Conservation (phyloP, 1,139 yeast genomes). For the Suhomyces bribrorum region DNA sequence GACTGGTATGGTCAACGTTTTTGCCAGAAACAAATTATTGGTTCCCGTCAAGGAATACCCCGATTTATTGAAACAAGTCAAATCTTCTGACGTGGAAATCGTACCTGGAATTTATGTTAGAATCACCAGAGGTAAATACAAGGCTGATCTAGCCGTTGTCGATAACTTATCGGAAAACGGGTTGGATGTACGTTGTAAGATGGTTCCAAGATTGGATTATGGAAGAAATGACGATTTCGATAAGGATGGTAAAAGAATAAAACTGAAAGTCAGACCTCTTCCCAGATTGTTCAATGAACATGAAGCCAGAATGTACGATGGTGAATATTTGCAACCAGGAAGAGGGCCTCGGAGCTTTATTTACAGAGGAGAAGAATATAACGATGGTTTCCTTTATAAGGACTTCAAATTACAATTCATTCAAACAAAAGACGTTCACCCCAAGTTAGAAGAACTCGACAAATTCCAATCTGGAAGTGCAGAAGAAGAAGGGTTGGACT, state of each 20-base stretch:
- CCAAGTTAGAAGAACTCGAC: constrained; percentile 86
- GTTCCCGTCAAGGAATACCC: constrained; percentile 97
- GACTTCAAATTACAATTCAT: constrained; percentile 83
- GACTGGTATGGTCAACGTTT: constrained; percentile 85
- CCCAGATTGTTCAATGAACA: constrained; percentile 82
- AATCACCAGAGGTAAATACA: constrained; percentile 86
- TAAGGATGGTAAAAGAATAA: constrained; percentile 54
- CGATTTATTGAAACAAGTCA: constrained; percentile 85
- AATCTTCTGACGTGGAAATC: constrained; percentile 82
- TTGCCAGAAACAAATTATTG: constrained; percentile 66
- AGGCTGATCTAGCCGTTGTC: constrained; percentile 90
- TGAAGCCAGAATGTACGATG: constrained; percentile 57
- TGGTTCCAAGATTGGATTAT: constrained; percentile 92
- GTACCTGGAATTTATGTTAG: constrained; percentile 93
- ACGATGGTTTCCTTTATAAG: constrained; percentile 82
- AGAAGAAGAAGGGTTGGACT: constrained; percentile 76
- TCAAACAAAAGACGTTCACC: constrained; percentile 82
- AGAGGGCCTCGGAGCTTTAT: constrained; percentile 75
- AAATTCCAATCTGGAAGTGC: constrained; percentile 71
- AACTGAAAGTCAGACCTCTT: constrained; percentile 69
- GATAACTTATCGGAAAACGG: constrained; percentile 94
- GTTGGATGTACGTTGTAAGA: constrained; percentile 84
- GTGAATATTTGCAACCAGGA: constrained; percentile 63
- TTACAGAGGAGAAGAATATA: constrained; percentile 86
- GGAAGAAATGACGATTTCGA: constrained; percentile 66